Percentiles rank a stretch among this genome's conserved stretches.
phyloP scores from a whole-genome alignment of 768 basidiomycete species.

The Suillus luteus region DNA sequence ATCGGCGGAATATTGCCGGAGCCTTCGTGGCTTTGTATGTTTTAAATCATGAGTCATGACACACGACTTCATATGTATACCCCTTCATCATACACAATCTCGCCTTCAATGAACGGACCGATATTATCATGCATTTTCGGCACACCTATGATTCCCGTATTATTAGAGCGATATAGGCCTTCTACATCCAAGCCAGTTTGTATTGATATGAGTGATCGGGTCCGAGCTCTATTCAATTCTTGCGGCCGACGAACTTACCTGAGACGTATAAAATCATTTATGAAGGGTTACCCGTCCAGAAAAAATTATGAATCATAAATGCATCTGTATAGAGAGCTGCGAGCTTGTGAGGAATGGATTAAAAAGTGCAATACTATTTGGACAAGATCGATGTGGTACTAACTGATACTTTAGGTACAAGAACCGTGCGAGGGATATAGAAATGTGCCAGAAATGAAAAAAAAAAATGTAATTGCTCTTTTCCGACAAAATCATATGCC shows the following conservation, averaged over 20 bases:
- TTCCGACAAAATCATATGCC: not conserved
- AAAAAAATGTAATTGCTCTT: not conserved
- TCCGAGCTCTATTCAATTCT: not conserved
- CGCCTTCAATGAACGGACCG: not conserved
- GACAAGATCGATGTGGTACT: not conserved
- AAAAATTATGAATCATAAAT: not conserved
- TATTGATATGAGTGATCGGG: not conserved
- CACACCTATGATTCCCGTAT: no score
- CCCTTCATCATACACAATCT: slow-evolving; percentile 1
- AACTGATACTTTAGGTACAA: not conserved
- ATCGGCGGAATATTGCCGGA: slow-evolving; percentile 37
- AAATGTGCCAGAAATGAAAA: not conserved
- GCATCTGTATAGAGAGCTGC: not conserved
- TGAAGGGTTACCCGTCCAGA: not conserved
- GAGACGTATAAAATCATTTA: not conserved
- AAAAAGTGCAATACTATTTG: not conserved
- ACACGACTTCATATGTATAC: not conserved
- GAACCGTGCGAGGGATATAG: not conserved
- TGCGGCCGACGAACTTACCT: not conserved
- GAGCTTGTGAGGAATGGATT: not conserved
- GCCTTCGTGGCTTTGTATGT: slow-evolving; percentile 56
- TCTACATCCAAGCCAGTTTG: not conserved
- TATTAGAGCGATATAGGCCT: not conserved
- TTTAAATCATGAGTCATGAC: slow-evolving; percentile 37
- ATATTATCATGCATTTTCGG: not conserved